phyloP scores from a whole-genome alignment of 805 yeast genomes.

The Saturnispora ahearnii region DNA sequence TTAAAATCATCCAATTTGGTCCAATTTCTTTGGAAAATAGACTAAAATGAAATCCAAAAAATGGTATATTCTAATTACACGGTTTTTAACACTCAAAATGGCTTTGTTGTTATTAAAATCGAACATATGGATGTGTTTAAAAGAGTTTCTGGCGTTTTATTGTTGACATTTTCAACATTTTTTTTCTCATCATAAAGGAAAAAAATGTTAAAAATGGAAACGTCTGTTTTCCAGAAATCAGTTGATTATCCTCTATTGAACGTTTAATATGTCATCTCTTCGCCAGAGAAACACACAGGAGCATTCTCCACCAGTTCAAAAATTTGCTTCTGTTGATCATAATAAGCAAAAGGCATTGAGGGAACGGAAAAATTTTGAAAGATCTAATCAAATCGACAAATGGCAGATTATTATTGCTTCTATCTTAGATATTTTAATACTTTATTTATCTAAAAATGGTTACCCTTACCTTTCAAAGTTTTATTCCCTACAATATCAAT shows the following conservation, averaged over 20 bases:
- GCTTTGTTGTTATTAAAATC: no score
- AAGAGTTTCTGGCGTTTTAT: background rate
- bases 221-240: background rate
- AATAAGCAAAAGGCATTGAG: background rate
- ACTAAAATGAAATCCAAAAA: no score
- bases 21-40: no score
- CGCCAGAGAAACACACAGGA: background rate
- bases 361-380: constrained; percentile 3
- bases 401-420: constrained; percentile 17
- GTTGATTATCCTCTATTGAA: background rate
- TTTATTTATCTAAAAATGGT: constrained; percentile 14
- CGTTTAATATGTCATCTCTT: background rate
- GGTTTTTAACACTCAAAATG: no score
- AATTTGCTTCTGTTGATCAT: background rate
- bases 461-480: constrained; percentile 29
- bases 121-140: no score
- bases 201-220: background rate
- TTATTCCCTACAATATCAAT: constrained; percentile 33
- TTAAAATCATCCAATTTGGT: no score
- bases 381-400: constrained; percentile 15
- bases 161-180: background rate
- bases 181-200: background rate
- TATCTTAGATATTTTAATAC: constrained; percentile 12
- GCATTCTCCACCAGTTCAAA: background rate
- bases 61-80: no score